Base-by-base conservation (phyloP, 2,329 filamentous ascomycete species). In the Zymoseptoria passerinii region DNA sequence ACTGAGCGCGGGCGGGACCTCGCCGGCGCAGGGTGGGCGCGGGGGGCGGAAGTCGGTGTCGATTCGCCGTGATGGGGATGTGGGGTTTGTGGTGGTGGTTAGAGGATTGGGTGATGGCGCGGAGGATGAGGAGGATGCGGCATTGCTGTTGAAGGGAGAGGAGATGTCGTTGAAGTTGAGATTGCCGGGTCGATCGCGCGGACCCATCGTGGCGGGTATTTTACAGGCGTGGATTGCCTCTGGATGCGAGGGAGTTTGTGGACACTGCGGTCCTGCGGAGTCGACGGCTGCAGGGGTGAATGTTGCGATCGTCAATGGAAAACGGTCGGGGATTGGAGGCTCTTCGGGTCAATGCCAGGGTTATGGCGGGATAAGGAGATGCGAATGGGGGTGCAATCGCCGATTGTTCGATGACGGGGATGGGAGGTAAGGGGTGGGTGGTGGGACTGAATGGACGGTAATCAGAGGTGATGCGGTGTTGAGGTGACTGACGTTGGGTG, bases 1-100 rank as follows among this genome's bases (percentile, higher is more conserved):
- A 7, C 94, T 97, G 58, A 97, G 81, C 55, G 94, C 89, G 4
- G 94, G 94, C 19, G 94, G 92, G 1, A 88, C 82, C 67, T 85
- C 74, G 71, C 78, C 78, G n/a, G 74, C 71, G 57, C 76, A 68
- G 48, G 62, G 62, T 27, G 65, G 57, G 35, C 63, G 62, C 27
- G 68, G 66, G 48, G 66, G 68, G 20, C 63, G 59, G 56, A 67
- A 65, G 58, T 65, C 64, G 53, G 63, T 63, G 35, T 10, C 35
- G 35, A 10, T 40, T 10, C 10, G 35, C 16, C 35, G 13, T 10
- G 10, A 18, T 52, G 28, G 27, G 54, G 51, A 10, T 28, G 35
- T 48, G 28, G 28, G 44, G 18, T 56, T 13, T 16, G 53, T n/a
- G 53, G 20, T 40, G 52, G 49, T 49, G 48, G 16, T 58, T 50